Conservation (phyloP, 2,329 filamentous ascomycete genomes). For the Ceratocystis diversiconidia region DNA sequence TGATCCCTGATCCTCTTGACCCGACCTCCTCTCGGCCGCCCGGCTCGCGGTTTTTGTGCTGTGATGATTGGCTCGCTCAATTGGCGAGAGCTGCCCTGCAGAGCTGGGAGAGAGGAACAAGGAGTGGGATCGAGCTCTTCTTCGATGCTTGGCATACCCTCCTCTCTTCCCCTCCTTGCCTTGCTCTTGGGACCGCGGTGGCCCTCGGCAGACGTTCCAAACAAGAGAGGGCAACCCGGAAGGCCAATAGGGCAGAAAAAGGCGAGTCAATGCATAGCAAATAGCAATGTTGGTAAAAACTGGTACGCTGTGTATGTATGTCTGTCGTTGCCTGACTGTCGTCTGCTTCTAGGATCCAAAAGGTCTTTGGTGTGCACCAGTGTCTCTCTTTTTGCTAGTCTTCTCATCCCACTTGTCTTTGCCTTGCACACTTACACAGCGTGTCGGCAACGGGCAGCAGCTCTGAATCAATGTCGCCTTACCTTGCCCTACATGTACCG, state of each 20-base stretch:
- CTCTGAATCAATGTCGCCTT: background rate
- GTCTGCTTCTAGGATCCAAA: background rate
- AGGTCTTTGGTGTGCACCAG: background rate
- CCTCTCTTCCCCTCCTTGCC: background rate
- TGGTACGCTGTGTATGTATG: too few species aligned
- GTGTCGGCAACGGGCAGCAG: background rate
- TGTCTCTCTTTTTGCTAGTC: background rate
- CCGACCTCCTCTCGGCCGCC: background rate
- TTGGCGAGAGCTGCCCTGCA: background rate
- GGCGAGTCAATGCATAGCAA: background rate
- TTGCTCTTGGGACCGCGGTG: background rate
- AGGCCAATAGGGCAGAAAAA: too few species aligned
- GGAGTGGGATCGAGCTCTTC: background rate
- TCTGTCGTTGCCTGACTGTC: background rate
- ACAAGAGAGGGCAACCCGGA: background rate
- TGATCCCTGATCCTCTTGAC: conserved; percentile 3
- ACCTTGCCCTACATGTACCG: background rate
- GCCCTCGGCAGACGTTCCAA: background rate
- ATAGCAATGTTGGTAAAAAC: background rate
- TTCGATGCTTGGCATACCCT: background rate
- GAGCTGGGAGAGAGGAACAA: background rate
- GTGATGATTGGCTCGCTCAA: background rate
- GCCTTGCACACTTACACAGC: background rate
- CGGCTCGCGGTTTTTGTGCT: background rate
- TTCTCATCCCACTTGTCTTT: background rate